Percentiles rank a stretch among this genome's conserved stretches.
Evolutionary conservation across 2,329 filamentous ascomycete species (phyloP).

Genomic region (Arthrobotrys pseudoclavata): DNA sequence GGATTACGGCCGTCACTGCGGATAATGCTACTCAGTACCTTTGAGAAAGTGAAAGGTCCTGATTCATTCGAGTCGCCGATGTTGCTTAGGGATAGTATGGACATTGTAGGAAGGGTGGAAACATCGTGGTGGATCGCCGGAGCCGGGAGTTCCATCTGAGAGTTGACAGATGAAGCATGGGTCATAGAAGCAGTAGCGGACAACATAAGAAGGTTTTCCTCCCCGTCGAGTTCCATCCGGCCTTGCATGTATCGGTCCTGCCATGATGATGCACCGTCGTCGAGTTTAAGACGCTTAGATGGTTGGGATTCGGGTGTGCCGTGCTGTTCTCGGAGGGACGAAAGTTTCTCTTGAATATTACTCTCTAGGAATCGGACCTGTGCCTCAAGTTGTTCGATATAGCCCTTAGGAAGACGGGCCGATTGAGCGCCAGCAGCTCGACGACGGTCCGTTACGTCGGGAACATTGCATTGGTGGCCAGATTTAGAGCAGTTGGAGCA

Average conservation of each 20-base stretch:
- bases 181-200: constrained; percentile 57
- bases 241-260: constrained; percentile 58
- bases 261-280: constrained; percentile 45
- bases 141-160: constrained; percentile 56
- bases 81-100: constrained; percentile 59
- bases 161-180: constrained; percentile 51
- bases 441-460: constrained; percentile 59
- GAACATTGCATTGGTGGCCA: constrained; percentile 59
- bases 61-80: constrained; percentile 60
- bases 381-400: constrained; percentile 59
- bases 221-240: constrained; percentile 57
- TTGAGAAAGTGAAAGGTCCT: constrained; percentile 59
- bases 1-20: constrained; percentile 57
- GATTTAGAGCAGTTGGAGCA: constrained; percentile 60
- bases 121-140: constrained; percentile 57
- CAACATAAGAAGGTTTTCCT: constrained; percentile 57
- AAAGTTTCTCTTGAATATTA: constrained; percentile 59
- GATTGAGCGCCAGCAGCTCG: constrained; percentile 55
- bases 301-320: constrained; percentile 53
- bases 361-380: constrained; percentile 59
- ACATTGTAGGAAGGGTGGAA: constrained; percentile 58
- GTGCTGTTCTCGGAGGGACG: constrained; percentile 53
- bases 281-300: constrained; percentile 53
- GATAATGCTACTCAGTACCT: constrained; percentile 58
- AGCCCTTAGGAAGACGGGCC: constrained; percentile 56